Evolutionary conservation across 2,329 filamentous ascomycete genomes (phyloP), one percentile per base, ranked within the genome.

Genomic region (Cladosporium sp.): DNA sequence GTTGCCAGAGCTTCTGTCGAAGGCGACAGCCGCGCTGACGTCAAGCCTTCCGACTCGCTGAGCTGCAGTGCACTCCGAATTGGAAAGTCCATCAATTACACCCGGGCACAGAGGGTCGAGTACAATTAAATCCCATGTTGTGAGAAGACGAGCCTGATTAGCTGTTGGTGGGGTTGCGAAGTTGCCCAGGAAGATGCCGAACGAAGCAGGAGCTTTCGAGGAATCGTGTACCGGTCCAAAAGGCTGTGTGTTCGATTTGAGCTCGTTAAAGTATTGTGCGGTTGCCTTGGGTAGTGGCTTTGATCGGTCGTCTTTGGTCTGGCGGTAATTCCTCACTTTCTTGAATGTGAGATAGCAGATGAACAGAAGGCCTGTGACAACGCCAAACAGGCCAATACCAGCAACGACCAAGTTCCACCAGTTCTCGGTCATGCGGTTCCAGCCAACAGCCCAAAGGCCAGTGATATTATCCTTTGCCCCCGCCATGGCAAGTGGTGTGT

Each of bases 331-430:
- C 21, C 30, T 58, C 5, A 65, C 32, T 46, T 54, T 65, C 6
- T 58, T 34, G 30, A 51, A 36, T 28, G 39, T 43, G 23, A 49
- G 11, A 11, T 56, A 39, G 8, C 46, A 14, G 16, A 51, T n/a
- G 61, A 64, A 66, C 4, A 64, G 26, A 13, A 64, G 36, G 16
- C 65, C 61, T 26, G 59, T 54, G 16, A 66, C 65, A 36, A 66
- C 53, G n/a, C 54, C 59, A 28, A 64, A 60, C 0, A 64, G 32
- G 28, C 64, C 67, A 13, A 64, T 57, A 8, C 67, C 64, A 14
- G 67, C 61, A 51, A 78, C 65, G 58, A 74, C 69, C 60, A 75
- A 77, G 67, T 80, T 78, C 79, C 79, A 81, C 79, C 79, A 81
- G 66, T 79, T 69, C 7, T 69, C 62, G 60, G 70, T 77, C 75